Evolutionary conservation across 805 yeast genomes (phyloP).

Genomic region (Nakazawaea laoshanensis): DNA sequence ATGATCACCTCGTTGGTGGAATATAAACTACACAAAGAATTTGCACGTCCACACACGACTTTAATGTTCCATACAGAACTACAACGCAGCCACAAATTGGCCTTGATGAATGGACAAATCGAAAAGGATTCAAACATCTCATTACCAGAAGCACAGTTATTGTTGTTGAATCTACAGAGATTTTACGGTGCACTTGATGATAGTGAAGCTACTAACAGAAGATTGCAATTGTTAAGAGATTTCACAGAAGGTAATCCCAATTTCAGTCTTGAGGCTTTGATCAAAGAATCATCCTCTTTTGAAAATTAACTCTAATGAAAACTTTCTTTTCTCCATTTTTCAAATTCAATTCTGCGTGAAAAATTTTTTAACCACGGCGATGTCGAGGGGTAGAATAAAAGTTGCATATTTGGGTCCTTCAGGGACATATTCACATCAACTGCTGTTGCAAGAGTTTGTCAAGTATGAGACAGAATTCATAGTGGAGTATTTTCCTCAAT

Average conservation of each 20-base stretch:
- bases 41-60: conserved; percentile 92
- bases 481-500: conserved; percentile 25
- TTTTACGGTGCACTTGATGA: conserved; percentile 67
- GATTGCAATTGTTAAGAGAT: conserved; percentile 48
- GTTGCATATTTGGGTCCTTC: conserved; percentile 82
- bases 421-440: conserved; percentile 92
- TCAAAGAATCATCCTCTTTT: conserved; percentile 66
- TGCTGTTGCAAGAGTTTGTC: conserved; percentile 36
- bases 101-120: conserved; percentile 80
- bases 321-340: too few relatives aligned
- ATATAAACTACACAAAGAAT: conserved; percentile 83
- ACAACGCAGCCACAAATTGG: conserved; percentile 45
- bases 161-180: conserved; percentile 69
- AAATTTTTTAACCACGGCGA: conserved; percentile 4
- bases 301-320: conserved; percentile 30
- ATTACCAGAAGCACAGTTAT: conserved; percentile 67
- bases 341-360: too few relatives aligned
- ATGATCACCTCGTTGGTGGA: conserved; percentile 88
- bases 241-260: conserved; percentile 63
- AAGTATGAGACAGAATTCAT: conserved; percentile 16
- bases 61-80: conserved; percentile 81
- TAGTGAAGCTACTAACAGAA: conserved; percentile 31
- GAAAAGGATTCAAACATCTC: conserved; percentile 65
- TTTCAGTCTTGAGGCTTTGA: conserved; percentile 62
- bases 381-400: conserved; percentile 18